phyloP scores from a whole-genome alignment of 2,329 filamentous ascomycete species.

The Claviceps lovelessii region DNA sequence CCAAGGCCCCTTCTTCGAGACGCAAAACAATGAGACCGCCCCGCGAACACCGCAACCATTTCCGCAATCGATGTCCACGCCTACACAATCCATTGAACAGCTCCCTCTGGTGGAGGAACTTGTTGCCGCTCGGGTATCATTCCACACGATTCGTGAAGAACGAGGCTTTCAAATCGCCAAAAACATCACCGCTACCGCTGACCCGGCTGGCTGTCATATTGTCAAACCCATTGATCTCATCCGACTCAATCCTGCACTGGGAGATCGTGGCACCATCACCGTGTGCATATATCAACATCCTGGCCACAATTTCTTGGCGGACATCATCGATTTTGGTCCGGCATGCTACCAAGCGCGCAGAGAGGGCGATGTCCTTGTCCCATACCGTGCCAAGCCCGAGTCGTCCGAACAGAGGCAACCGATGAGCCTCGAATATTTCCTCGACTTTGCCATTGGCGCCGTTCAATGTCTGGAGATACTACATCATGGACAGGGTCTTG shows the following conservation, averaged over 20 bases:
- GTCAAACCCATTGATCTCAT: conserved; percentile 69
- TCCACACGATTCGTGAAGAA: conserved; percentile 70
- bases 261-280: conserved; percentile 56
- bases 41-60: conserved; percentile 6
- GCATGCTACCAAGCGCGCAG: conserved; percentile 49
- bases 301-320: conserved; percentile 56
- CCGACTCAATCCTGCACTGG: conserved; percentile 50
- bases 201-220: conserved; percentile 62
- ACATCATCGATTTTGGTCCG: conserved; percentile 64
- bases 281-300: conserved; percentile 71
- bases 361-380: conserved; percentile 35
- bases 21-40: conserved; percentile 21
- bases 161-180: conserved; percentile 74
- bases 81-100: conserved; percentile 23
- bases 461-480: conserved; percentile 75
- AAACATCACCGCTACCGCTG: conserved; percentile 53
- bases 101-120: conserved; percentile 44
- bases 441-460: conserved; percentile 84
- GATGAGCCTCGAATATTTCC: conserved; percentile 60
- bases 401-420: conserved; percentile 35
- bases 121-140: conserved; percentile 71
- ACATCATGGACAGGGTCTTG: conserved; percentile 74
- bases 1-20: conserved; percentile 14
- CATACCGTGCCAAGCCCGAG: conserved; percentile 29
- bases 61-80: conserved; percentile 17